Conservation (phyloP, 106 monocot genomes). For the Platanthera zijinensis region DNA sequence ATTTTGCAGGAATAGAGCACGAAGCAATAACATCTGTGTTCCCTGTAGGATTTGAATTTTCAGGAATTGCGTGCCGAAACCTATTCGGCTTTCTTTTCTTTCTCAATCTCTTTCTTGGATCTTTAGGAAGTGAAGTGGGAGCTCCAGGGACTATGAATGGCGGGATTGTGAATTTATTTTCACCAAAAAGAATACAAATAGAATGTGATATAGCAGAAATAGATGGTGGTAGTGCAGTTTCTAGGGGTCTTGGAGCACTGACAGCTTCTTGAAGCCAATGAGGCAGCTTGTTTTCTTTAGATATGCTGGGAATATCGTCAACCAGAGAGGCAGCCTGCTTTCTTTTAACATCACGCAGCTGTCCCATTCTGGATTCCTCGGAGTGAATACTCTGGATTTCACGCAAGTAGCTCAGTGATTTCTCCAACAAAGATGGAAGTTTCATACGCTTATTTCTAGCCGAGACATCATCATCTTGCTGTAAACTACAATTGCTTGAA, state of each 20-base stretch:
- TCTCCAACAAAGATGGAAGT: conserved; percentile 34
- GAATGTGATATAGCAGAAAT: conserved; percentile 75
- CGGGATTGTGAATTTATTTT: conserved; percentile 52
- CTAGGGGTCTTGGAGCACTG: conserved; percentile 32
- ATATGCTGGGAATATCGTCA: conserved; percentile 20
- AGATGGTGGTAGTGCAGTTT: conserved; percentile 51
- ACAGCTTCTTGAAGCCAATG: conserved; percentile 97
- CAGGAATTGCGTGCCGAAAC: conserved; percentile 9
- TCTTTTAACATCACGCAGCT: conserved; percentile 23
- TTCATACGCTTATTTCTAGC: conserved; percentile 20
- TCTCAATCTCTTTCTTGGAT: conserved; percentile 60
- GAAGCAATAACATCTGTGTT: conserved; percentile 6
- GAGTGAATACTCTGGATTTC: conserved; percentile 19
- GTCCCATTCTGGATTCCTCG: conserved; percentile 1
- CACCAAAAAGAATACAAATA: conserved; percentile 66
- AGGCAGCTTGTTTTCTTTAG: conserved; percentile 71
- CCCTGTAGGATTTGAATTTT: background rate
- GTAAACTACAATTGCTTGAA: conserved; percentile 3
- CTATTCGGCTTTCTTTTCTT: conserved; percentile 39
- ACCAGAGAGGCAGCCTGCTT: conserved; percentile 10
- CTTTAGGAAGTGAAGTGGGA: conserved; percentile 48
- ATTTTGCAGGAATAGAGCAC: background rate
- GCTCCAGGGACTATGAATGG: conserved; percentile 62
- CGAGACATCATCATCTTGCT: conserved; percentile 15
- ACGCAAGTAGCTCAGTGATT: conserved; percentile 23